phyloP scores from a whole-genome alignment of 139 green algal genomes.

The Diplosphaera chodatii region DNA sequence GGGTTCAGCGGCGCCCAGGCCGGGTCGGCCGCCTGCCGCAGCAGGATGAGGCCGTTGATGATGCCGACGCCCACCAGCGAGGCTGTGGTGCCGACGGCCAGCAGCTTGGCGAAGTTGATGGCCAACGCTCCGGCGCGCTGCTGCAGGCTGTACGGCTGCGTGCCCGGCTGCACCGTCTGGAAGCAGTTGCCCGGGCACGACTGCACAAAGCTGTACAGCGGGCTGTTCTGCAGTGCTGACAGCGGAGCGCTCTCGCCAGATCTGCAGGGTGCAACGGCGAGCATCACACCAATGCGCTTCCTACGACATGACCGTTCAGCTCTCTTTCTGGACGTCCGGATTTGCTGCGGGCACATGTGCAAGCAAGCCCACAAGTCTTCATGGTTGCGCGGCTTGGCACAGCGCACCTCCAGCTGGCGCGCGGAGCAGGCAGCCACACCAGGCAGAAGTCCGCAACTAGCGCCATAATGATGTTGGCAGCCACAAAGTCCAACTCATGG shows the following conservation, averaged over 20 bases:
- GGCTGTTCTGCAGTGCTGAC: constrained; percentile 2
- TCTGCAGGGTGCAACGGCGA: too few relatives aligned
- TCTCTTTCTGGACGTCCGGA: too few relatives aligned
- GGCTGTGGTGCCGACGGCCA: constrained; percentile 76
- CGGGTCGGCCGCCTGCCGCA: constrained; percentile 68
- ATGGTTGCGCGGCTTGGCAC: too few relatives aligned
- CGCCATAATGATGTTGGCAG: constrained; percentile 94
- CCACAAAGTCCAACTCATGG: constrained; percentile 89
- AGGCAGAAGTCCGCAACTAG: constrained; percentile 99
- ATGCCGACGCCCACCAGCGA: constrained; percentile 78
- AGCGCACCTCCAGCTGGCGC: constrained; percentile 28
- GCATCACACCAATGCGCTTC: too few relatives aligned
- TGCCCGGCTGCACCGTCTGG: constrained; percentile 64
- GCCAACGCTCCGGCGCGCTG: constrained; percentile 74
- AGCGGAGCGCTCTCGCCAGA: neutral
- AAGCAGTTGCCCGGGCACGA: constrained; percentile 96
- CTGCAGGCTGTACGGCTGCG: constrained; percentile 57
- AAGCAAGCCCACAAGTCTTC: too few relatives aligned
- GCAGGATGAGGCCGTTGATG: constrained; percentile 75
- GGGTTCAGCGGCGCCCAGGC: constrained; percentile 53
- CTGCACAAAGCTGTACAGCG: constrained; percentile 52
- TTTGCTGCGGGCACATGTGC: too few relatives aligned
- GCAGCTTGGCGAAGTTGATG: constrained; percentile 86
- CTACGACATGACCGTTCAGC: too few relatives aligned
- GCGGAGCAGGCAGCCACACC: constrained; percentile 94